phyloP scores from a whole-genome alignment of 2,329 filamentous ascomycete species.

The Sordariomycetes sp. region DNA sequence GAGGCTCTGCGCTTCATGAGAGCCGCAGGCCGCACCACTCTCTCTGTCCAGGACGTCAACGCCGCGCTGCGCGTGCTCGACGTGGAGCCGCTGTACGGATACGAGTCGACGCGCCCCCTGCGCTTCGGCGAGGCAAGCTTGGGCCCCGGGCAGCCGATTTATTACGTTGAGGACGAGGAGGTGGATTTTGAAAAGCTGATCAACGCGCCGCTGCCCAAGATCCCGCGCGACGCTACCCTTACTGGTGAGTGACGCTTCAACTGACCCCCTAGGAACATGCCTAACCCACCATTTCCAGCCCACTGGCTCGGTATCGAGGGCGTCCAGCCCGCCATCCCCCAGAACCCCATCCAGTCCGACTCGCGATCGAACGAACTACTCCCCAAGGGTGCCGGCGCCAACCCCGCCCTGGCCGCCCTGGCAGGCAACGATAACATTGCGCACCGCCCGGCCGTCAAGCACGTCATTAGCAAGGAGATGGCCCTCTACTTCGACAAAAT shows the following conservation, averaged over 20 bases:
- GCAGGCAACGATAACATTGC: constrained; percentile 72
- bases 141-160: constrained; percentile 85
- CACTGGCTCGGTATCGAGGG: constrained; percentile 98
- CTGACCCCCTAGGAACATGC: neutral
- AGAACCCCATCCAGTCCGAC: constrained; percentile 84
- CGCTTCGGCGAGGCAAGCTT: constrained; percentile 89
- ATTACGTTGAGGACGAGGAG: constrained; percentile 97
- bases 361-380: constrained; percentile 73
- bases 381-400: constrained; percentile 80
- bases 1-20: constrained; percentile 96
- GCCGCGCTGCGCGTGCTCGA: constrained; percentile 77
- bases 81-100: constrained; percentile 90
- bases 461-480: constrained; percentile 89
- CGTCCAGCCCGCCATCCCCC: constrained; percentile 89
- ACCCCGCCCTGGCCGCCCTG: constrained; percentile 66
- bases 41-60: constrained; percentile 81
- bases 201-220: constrained; percentile 88
- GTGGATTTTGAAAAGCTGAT: constrained; percentile 98
- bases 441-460: constrained; percentile 86
- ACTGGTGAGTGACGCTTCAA: constrained; percentile 46
- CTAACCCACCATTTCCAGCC: neutral
- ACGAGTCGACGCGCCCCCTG: constrained; percentile 81
- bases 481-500: constrained; percentile 97
- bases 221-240: constrained; percentile 83
- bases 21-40: constrained; percentile 69